These are phyloP conservation scores for Exophiala viscosa DNA, from an alignment of 2,329 filamentous ascomycete genomes.

Conservation along the genomic window DNA sequence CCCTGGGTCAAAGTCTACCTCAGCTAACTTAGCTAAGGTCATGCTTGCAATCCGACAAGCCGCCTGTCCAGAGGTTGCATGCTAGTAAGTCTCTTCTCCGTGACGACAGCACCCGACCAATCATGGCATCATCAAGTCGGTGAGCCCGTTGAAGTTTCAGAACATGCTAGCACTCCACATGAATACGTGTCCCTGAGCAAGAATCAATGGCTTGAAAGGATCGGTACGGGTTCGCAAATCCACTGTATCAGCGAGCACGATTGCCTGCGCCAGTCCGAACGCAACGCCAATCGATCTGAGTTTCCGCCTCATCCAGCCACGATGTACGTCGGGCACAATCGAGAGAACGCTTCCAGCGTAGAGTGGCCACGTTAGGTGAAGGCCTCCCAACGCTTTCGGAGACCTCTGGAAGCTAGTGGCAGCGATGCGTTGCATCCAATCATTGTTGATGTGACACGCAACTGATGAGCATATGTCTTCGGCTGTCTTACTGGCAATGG, in stretches of 20 bases:
- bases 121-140: too few species aligned
- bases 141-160: too few species aligned
- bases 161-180: conserved; percentile 4
- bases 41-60: too few species aligned
- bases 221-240: background rate
- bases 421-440: background rate
- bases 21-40: too few species aligned
- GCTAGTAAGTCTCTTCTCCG: too few species aligned
- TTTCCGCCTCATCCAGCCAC: conserved; percentile 3
- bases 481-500: background rate
- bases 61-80: too few species aligned
- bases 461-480: conserved; percentile 10
- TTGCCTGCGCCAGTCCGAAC: conserved; percentile 1
- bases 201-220: background rate
- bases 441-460: conserved; percentile 9
- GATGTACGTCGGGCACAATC: background rate
- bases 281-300: background rate
- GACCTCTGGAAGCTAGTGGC: background rate
- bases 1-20: too few species aligned
- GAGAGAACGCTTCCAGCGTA: conserved; percentile 5
- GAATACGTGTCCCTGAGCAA: conserved; percentile 1
- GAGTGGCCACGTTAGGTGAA: conserved; percentile 2
- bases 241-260: conserved; percentile 2
- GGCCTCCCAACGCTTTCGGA: conserved; percentile 1
- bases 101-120: too few species aligned